These are phyloP conservation scores for Chaetomiaceae sp. DNA, from an alignment of 2,329 filamentous ascomycete genomes.

Conservation along the genomic window DNA sequence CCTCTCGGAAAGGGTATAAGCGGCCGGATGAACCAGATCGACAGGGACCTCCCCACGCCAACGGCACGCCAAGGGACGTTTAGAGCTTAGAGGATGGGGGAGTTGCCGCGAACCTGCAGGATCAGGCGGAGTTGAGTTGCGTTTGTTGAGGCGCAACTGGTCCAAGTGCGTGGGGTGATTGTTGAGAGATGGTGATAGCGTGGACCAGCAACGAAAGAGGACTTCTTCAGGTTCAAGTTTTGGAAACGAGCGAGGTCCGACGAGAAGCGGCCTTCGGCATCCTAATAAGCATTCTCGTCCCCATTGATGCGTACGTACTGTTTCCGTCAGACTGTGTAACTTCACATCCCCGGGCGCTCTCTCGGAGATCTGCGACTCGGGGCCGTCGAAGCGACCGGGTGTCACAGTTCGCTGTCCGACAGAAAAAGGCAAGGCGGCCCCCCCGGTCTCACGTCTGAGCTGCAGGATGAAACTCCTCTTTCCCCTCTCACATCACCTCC, in stretches of 20 bases:
- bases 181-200: too few relatives aligned
- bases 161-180: too few relatives aligned
- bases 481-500: background rate
- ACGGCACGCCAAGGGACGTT: background rate
- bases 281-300: too few relatives aligned
- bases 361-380: too few relatives aligned
- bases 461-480: constrained; percentile 6
- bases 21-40: constrained; percentile 1
- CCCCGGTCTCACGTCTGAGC: constrained; percentile 1
- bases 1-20: background rate
- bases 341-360: too few relatives aligned
- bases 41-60: background rate
- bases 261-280: background rate
- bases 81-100: background rate
- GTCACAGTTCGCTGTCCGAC: too few relatives aligned
- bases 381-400: too few relatives aligned
- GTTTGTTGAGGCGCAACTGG: background rate
- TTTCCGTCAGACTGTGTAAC: too few relatives aligned
- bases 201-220: too few relatives aligned
- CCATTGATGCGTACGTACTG: too few relatives aligned
- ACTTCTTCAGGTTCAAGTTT: too few relatives aligned
- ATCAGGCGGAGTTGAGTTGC: background rate
- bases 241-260: too few relatives aligned
- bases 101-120: background rate
- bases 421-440: background rate